A percentile compares a stretch with the other conserved stretches of the same genome.
phyloP scores from a whole-genome alignment of 2,329 filamentous ascomycete genomes.

The Zasmidium cellare region DNA sequence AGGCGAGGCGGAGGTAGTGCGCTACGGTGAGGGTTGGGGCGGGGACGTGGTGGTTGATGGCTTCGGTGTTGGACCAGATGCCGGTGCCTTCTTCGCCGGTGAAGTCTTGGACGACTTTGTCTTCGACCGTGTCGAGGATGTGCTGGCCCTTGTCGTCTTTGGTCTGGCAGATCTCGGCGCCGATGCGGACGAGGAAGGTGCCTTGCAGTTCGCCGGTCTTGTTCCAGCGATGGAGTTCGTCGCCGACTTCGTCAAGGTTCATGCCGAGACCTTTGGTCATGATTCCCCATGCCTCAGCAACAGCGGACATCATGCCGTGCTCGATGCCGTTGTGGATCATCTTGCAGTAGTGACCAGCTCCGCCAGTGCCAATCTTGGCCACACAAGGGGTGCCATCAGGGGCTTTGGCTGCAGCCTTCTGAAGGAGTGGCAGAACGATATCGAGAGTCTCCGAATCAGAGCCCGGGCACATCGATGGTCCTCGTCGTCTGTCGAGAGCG shows the following conservation, averaged over 20 bases:
- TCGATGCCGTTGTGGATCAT: constrained; percentile 77
- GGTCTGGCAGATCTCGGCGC: constrained; percentile 59
- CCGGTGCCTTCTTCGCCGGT: constrained; percentile 67
- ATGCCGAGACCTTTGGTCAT: constrained; percentile 61
- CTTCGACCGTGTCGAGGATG: constrained; percentile 62
- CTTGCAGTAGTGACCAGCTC: constrained; percentile 71
- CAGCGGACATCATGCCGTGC: constrained; percentile 65
- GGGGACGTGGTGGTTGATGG: constrained; percentile 61
- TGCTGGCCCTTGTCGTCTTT: constrained; percentile 47
- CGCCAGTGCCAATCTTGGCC: constrained; percentile 59
- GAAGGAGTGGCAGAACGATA: constrained; percentile 60
- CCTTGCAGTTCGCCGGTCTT: constrained; percentile 56
- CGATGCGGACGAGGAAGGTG: constrained; percentile 65
- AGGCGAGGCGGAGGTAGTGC: constrained; percentile 64
- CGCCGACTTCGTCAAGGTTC: constrained; percentile 60
- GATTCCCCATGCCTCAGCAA: constrained; percentile 66
- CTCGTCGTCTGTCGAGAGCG: constrained; percentile 45
- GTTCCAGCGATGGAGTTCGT: constrained; percentile 63
- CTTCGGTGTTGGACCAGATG: constrained; percentile 65
- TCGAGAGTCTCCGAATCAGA: constrained; percentile 60
- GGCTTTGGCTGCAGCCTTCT: constrained; percentile 64
- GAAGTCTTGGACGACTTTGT: constrained; percentile 71
- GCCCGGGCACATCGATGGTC: constrained; percentile 67
- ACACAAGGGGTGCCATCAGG: constrained; percentile 61
- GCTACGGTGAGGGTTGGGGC: constrained; percentile 64